Evolutionary conservation across 2,329 filamentous ascomycete species (phyloP).

Genomic region (Zasmidium citrigriseum): DNA sequence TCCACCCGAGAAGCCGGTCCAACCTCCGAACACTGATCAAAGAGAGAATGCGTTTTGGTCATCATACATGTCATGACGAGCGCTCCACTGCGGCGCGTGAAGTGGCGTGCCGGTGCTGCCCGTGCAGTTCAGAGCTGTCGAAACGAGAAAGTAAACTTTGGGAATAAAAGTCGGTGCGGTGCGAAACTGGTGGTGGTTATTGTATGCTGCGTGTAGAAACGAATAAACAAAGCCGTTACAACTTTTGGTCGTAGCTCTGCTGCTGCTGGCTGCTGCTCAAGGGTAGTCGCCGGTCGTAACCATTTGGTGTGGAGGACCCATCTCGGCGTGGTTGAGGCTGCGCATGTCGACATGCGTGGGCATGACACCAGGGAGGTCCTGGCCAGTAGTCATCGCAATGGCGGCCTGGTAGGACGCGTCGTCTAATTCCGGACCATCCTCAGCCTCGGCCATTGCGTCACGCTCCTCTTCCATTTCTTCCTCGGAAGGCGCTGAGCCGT

Average conservation of each 20-base stretch:
- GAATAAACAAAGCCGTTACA: conserved; percentile 1
- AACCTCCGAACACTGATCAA: no score
- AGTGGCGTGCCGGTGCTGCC: background rate
- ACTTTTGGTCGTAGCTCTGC: background rate
- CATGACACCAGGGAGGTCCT: conserved; percentile 35
- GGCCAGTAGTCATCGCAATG: conserved; percentile 30
- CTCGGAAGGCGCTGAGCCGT: conserved; percentile 67
- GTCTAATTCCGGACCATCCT: conserved; percentile 57
- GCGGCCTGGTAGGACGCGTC: conserved; percentile 28
- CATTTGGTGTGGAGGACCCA: conserved; percentile 45
- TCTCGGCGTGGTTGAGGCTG: conserved; percentile 35
- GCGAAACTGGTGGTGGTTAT: background rate
- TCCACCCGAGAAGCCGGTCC: background rate
- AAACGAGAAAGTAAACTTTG: background rate
- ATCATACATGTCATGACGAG: background rate
- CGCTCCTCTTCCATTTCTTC: conserved; percentile 89
- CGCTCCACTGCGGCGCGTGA: background rate
- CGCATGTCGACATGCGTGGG: conserved; percentile 38
- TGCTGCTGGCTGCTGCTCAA: conserved; percentile 10
- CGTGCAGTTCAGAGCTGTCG: background rate
- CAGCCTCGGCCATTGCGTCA: conserved; percentile 77
- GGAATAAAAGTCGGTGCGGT: background rate
- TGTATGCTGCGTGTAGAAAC: conserved; percentile 3
- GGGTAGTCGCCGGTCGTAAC: conserved; percentile 48
- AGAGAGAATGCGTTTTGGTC: background rate